These are phyloP conservation scores for Steccherinum ochraceum DNA, from an alignment of 768 basidiomycete genomes.

Conservation along the genomic window DNA sequence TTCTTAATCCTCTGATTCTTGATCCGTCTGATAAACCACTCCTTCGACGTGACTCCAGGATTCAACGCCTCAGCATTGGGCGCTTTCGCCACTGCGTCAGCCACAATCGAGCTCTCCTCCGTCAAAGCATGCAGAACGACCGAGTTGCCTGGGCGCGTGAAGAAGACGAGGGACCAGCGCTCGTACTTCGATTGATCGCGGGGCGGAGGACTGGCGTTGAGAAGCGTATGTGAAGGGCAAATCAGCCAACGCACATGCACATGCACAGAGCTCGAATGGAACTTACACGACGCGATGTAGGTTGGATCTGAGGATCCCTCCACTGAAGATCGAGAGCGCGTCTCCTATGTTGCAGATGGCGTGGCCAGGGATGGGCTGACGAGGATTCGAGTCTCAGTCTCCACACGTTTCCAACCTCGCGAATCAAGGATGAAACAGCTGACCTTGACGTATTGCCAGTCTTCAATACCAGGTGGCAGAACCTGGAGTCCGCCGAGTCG, in stretches of 20 bases:
- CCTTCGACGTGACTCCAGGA: slow-evolving; percentile 29
- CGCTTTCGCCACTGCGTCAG: slow-evolving; percentile 30
- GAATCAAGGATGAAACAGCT: background rate
- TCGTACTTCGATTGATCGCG: slow-evolving; percentile 44
- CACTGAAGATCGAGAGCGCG: slow-evolving; percentile 42
- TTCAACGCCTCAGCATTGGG: slow-evolving; percentile 30
- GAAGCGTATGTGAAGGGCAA: background rate
- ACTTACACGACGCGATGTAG: slow-evolving; percentile 53
- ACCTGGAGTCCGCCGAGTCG: slow-evolving; percentile 66
- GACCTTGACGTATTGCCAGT: slow-evolving; percentile 65
- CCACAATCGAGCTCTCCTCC: slow-evolving; percentile 45
- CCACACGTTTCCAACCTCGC: background rate
- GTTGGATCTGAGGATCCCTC: slow-evolving; percentile 54
- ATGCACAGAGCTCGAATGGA: slow-evolving; percentile 8
- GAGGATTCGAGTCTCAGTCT: background rate
- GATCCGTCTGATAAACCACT: slow-evolving; percentile 37
- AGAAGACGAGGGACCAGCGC: slow-evolving; percentile 66
- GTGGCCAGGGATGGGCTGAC: slow-evolving; percentile 19
- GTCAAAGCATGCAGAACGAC: slow-evolving; percentile 44
- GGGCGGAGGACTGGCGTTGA: slow-evolving; percentile 39
- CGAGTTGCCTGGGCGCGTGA: slow-evolving; percentile 55
- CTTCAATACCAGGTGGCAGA: slow-evolving; percentile 49
- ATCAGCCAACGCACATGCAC: slow-evolving; percentile 7
- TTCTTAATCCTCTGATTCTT: slow-evolving; percentile 36
- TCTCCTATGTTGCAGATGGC: slow-evolving; percentile 24